Base-by-base conservation (phyloP, 1,284 basidiomycete genomes). In the Exobasidium cylindrosporum region DNA sequence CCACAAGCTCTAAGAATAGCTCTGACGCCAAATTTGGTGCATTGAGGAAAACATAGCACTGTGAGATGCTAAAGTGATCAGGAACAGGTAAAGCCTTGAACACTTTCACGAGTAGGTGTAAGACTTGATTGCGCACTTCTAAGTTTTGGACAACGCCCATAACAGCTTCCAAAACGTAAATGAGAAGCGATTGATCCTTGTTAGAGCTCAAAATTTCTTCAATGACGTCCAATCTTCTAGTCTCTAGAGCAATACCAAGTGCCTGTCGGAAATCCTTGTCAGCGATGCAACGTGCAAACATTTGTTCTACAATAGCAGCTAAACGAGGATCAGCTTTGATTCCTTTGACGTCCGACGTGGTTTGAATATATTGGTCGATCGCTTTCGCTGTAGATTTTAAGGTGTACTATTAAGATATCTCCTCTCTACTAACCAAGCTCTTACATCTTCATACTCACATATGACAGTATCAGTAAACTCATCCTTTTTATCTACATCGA, bases 1-100 rank as follows among this genome's bases (percentile, higher is more conserved):
- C 61, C 31, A 78, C 69, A 35, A 79, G 76, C 44, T 71, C 50
- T 55, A 66, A 65, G 43, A 79, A 70, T 10, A 79, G 69, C 28
- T 72, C 63, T 21, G 77, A 69, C 11, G 73, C 74, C 35, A 67
- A 64, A 46, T 63, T 46, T 43, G 78, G 77, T 30, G 67, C 72
- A 59, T 76, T 75, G 59, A 79, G 73, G 59, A 77, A 79, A 60
- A 79, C 78, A 60, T 75, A 78, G 69, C 78, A 79, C 61, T 79
- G 77, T 21, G 75, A 72, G 52, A 78, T 77, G 65, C 74, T 76
- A 58, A 78, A 78, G 65, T 78, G 65, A 57, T 79, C 78, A 13
- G 78, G 76, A 35, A 54, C 61, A 17, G 72, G 69, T 31, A 78
- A 65, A 13, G 71, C 64, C 61, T 77, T 73, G 74, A 78, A 79